phyloP scores from a whole-genome alignment of 805 yeast species.

The Ogataea populi-albae region DNA sequence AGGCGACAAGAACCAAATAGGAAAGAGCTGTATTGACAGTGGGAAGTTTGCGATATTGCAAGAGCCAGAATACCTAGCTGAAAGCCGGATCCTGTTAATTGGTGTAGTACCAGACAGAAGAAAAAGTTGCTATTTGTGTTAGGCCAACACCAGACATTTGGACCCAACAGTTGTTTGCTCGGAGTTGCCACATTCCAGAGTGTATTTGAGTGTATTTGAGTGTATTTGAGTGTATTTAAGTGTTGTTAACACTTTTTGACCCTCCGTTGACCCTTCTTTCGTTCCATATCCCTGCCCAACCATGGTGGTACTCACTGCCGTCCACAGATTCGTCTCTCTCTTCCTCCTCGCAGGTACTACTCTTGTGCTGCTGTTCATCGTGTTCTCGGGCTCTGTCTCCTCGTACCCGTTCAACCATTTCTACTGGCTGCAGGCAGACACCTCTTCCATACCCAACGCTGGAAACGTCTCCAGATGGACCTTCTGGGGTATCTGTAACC shows the following conservation, averaged over 20 bases:
- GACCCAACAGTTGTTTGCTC: not conserved
- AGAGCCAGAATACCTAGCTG: too few species aligned
- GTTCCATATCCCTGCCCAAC: not conserved
- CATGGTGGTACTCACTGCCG: constrained; percentile 17
- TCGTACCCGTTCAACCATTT: constrained; percentile 60
- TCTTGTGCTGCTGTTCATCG: constrained; percentile 51
- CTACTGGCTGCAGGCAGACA: constrained; percentile 72
- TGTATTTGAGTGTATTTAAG: constrained; percentile 3
- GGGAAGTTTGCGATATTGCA: too few species aligned
- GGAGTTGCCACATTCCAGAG: not conserved
- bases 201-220: constrained; percentile 7
- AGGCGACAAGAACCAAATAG: too few species aligned
- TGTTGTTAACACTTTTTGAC: constrained; percentile 1
- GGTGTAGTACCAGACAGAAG: too few species aligned
- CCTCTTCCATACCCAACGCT: constrained; percentile 48
- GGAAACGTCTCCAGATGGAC: constrained; percentile 66
- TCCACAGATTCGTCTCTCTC: constrained; percentile 29
- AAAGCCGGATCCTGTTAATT: too few species aligned
- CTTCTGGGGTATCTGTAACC: constrained; percentile 73
- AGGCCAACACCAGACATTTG: not conserved
- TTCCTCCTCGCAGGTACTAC: constrained; percentile 45
- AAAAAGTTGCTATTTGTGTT: not conserved
- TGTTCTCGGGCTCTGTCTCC: constrained; percentile 61
- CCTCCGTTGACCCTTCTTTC: not conserved
- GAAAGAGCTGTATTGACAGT: too few species aligned